These are phyloP conservation scores for Claviceps africana DNA, from an alignment of 2,329 filamentous ascomycete species.

Conservation along the genomic window DNA sequence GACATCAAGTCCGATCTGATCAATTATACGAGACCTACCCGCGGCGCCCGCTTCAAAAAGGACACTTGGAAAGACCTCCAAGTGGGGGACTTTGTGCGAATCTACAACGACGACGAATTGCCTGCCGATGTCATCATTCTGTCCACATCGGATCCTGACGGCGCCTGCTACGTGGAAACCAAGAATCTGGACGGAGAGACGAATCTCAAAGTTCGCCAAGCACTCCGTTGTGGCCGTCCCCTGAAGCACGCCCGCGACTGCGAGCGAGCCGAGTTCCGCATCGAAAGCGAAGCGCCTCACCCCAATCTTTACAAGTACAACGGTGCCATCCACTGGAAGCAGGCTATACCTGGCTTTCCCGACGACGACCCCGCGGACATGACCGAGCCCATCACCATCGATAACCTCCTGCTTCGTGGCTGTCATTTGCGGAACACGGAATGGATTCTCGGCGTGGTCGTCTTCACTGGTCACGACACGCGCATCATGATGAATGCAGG, in stretches of 20 bases:
- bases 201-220: conserved; percentile 88
- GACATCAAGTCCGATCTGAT: conserved; percentile 48
- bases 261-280: conserved; percentile 70
- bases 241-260: conserved; percentile 86
- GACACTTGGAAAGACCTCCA: conserved; percentile 92
- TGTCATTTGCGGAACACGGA: conserved; percentile 92
- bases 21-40: conserved; percentile 50
- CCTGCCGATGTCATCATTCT: conserved; percentile 88
- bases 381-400: conserved; percentile 86
- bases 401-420: conserved; percentile 86
- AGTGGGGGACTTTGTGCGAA: conserved; percentile 89
- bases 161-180: conserved; percentile 92
- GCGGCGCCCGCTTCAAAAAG: conserved; percentile 74
- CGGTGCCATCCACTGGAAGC: conserved; percentile 75
- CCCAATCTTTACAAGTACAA: conserved; percentile 93
- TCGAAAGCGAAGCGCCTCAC: conserved; percentile 85
- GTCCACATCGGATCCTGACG: conserved; percentile 84
- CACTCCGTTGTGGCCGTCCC: conserved; percentile 68
- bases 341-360: conserved; percentile 50
- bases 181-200: conserved; percentile 98
- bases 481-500: conserved; percentile 99
- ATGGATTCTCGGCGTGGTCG: conserved; percentile 82
- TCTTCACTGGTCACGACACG: conserved; percentile 90
- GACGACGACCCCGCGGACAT: conserved; percentile 56
- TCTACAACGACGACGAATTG: conserved; percentile 92